Percentiles rank a stretch among this genome's conserved stretches.
phyloP scores from a whole-genome alignment of 306 rosid species.

The Cucurbita maxima region DNA sequence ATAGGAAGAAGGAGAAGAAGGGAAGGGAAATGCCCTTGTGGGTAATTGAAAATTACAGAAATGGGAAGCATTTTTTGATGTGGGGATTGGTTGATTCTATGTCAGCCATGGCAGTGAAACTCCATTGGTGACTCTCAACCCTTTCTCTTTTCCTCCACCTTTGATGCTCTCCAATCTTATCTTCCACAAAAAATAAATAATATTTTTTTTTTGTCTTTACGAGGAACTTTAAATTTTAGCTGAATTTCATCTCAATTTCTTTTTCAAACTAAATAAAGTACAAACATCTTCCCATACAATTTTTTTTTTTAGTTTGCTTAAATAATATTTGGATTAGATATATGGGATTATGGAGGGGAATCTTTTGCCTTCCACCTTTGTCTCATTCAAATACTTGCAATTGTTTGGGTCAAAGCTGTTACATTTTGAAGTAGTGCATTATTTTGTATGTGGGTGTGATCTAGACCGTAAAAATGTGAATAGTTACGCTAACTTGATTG shows the following conservation, averaged over 20 bases:
- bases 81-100: neutral
- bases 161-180: neutral
- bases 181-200: neutral
- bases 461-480: too few relatives aligned
- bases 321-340: too few relatives aligned
- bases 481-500: too few relatives aligned
- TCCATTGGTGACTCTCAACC: neutral
- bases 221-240: neutral
- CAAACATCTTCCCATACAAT: neutral
- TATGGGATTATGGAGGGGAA: too few relatives aligned
- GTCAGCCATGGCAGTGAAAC: constrained; percentile 1
- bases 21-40: neutral
- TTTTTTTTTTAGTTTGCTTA: too few relatives aligned
- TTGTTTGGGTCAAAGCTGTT: too few relatives aligned
- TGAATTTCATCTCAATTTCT: neutral
- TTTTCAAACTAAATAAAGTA: too few relatives aligned
- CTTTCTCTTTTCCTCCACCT: neutral
- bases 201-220: neutral
- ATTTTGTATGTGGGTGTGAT: too few relatives aligned
- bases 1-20: neutral
- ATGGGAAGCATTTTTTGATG: neutral
- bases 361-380: too few relatives aligned
- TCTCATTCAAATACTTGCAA: too few relatives aligned
- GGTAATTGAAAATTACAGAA: neutral
- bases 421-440: too few relatives aligned